A percentile compares a stretch with the other conserved stretches of the same genome.
phyloP scores from a whole-genome alignment of 2,329 filamentous ascomycete genomes.

The Neocatenulostroma microsporum region DNA sequence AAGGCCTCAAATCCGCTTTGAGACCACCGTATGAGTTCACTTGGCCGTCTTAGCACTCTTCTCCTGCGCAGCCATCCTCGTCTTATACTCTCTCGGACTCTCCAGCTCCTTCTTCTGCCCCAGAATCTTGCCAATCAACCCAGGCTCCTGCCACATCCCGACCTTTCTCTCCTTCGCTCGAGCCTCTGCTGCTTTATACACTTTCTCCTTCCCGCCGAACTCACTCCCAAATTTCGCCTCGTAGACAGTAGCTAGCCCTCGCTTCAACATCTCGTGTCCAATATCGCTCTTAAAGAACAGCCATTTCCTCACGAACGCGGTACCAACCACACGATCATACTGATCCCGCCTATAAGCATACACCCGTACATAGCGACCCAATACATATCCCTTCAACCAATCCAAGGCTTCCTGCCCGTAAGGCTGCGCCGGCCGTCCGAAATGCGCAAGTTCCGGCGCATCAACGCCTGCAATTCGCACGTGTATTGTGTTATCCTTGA shows the following conservation, averaged over 20 bases:
- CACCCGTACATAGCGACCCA: constrained; percentile 67
- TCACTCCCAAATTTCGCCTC: constrained; percentile 86
- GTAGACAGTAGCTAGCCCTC: constrained; percentile 81
- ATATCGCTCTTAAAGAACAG: constrained; percentile 65
- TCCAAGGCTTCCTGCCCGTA: constrained; percentile 70
- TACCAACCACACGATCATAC: constrained; percentile 84
- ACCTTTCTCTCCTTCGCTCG: constrained; percentile 34
- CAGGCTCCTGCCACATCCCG: constrained; percentile 57
- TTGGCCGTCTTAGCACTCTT: constrained; percentile 6
- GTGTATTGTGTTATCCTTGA: constrained; percentile 56
- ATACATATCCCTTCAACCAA: constrained; percentile 69
- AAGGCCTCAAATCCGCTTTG: too few relatives aligned
- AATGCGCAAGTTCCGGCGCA: constrained; percentile 87
- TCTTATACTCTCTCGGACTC: constrained; percentile 85
- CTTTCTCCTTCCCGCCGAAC: constrained; percentile 61
- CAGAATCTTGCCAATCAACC: constrained; percentile 30
- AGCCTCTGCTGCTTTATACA: constrained; percentile 58
- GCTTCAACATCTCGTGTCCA: constrained; percentile 79
- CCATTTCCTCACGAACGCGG: constrained; percentile 50
- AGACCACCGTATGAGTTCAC: too few relatives aligned
- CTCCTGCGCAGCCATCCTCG: constrained; percentile 25
- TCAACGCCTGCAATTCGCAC: constrained; percentile 87
- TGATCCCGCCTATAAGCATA: constrained; percentile 80
- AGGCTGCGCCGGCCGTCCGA: constrained; percentile 80
- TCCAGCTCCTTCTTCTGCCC: constrained; percentile 56